A percentile compares a stretch with the other conserved stretches of the same genome.
phyloP scores from a whole-genome alignment of 768 basidiomycete species.

The Hysterangium stoloniferum region DNA sequence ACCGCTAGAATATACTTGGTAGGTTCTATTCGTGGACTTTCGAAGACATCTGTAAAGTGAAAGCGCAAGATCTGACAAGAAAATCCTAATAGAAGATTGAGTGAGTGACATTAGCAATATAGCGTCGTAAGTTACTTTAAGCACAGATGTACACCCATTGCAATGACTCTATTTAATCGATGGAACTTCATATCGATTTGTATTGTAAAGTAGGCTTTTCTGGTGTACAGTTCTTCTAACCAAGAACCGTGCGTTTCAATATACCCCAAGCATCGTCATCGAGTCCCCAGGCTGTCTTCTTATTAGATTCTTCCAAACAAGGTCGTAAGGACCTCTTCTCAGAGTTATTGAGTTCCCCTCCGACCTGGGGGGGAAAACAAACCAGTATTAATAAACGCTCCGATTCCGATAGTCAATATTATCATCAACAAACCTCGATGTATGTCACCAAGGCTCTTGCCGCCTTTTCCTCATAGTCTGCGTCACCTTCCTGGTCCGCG shows the following conservation, averaged over 20 bases:
- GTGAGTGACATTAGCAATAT: too few relatives aligned
- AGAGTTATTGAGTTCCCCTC: not conserved
- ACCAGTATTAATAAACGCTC: not conserved
- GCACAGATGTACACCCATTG: too few relatives aligned
- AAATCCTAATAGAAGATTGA: too few relatives aligned
- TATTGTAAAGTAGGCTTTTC: too few relatives aligned
- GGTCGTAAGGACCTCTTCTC: not conserved
- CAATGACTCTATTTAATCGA: too few relatives aligned
- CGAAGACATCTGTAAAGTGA: too few relatives aligned
- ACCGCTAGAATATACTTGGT: too few relatives aligned
- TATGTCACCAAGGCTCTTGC: conserved; percentile 1
- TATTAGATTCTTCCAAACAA: not conserved
- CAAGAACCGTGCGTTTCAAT: not conserved
- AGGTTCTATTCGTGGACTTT: too few relatives aligned
- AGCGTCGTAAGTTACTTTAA: too few relatives aligned
- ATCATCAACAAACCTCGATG: conserved; percentile 5
- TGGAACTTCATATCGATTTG: too few relatives aligned
- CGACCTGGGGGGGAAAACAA: not conserved
- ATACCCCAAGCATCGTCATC: not conserved
- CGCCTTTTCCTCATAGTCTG: conserved; percentile 57
- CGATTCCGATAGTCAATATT: not conserved
- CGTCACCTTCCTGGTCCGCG: conserved; percentile 53
- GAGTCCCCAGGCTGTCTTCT: not conserved
- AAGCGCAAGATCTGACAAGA: too few relatives aligned
- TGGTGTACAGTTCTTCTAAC: too few relatives aligned